These are phyloP conservation scores for Talaromyces sp. DNA, from an alignment of 2,329 filamentous ascomycete genomes.

Conservation along the genomic window DNA sequence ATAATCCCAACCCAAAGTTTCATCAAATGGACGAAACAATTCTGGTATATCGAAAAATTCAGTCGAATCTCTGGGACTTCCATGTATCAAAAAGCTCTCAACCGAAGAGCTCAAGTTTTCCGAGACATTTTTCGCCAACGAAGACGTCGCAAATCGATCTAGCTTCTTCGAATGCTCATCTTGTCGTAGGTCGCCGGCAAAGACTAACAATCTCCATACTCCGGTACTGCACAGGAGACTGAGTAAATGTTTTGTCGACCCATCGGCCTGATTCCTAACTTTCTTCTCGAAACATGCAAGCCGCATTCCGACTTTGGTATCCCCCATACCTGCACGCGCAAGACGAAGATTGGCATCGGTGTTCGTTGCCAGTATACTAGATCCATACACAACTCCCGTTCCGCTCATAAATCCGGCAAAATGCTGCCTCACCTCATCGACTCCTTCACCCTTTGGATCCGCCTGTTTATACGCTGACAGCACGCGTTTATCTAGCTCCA, in stretches of 20 bases:
- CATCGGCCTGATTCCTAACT: constrained; percentile 47
- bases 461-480: constrained; percentile 56
- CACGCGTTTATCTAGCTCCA: constrained; percentile 25
- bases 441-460: constrained; percentile 57
- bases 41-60: constrained; percentile 7
- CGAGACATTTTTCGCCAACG: too few species aligned
- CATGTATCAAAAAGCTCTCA: background rate
- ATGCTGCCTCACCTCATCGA: constrained; percentile 55
- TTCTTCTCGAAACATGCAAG: constrained; percentile 26
- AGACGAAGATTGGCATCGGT: background rate
- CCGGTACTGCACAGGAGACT: constrained; percentile 37
- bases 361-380: constrained; percentile 29
- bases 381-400: constrained; percentile 53
- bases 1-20: constrained; percentile 7
- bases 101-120: background rate
- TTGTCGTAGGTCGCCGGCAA: constrained; percentile 17
- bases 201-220: constrained; percentile 24
- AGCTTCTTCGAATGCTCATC: constrained; percentile 44
- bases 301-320: background rate
- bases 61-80: background rate
- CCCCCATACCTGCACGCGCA: background rate
- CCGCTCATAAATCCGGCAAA: constrained; percentile 60
- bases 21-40: constrained; percentile 8
- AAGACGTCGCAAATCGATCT: constrained; percentile 3
- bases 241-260: constrained; percentile 32